Percentiles rank a stretch among this genome's conserved stretches.
These are phyloP conservation scores for Pseudogymnoascus verrucosus DNA, from an alignment of 2,329 filamentous ascomycete species.

Conservation along the genomic window DNA sequence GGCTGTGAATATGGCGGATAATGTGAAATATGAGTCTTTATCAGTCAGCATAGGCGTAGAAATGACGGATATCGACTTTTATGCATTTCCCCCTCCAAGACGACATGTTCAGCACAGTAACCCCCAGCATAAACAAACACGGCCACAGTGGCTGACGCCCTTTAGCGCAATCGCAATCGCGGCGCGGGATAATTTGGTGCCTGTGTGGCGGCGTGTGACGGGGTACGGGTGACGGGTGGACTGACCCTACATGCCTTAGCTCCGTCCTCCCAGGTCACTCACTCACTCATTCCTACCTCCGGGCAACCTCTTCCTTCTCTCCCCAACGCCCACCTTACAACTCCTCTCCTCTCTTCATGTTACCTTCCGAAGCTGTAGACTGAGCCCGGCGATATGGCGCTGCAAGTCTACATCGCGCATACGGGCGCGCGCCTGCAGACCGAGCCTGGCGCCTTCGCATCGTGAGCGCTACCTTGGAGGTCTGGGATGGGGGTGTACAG, in stretches of 20 bases:
- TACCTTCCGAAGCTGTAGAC: conserved; percentile 21
- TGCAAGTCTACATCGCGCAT: conserved; percentile 86
- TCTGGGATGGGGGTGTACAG: neutral
- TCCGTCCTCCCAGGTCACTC: conserved; percentile 5
- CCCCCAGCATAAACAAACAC: neutral
- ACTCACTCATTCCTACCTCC: conserved; percentile 6
- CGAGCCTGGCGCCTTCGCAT: conserved; percentile 67
- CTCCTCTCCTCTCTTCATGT: neutral
- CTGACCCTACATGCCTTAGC: conserved; percentile 6
- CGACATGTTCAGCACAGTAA: neutral
- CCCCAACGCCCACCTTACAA: neutral
- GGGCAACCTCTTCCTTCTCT: neutral
- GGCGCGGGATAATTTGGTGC: conserved; percentile 6
- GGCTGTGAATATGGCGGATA: neutral
- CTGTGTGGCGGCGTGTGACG: conserved; percentile 7
- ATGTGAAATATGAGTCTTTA: neutral
- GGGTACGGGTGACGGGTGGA: conserved; percentile 4
- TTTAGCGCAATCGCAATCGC: neutral
- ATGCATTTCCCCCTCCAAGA: neutral
- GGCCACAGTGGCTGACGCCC: conserved; percentile 5
- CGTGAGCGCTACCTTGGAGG: conserved; percentile 42
- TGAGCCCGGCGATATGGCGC: conserved; percentile 58
- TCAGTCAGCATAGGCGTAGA: neutral
- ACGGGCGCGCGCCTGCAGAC: conserved; percentile 78
- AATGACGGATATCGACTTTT: neutral